Evolutionary conservation across 2,329 filamentous ascomycete species (phyloP).

Genomic region (Colletotrichum spinosum): DNA sequence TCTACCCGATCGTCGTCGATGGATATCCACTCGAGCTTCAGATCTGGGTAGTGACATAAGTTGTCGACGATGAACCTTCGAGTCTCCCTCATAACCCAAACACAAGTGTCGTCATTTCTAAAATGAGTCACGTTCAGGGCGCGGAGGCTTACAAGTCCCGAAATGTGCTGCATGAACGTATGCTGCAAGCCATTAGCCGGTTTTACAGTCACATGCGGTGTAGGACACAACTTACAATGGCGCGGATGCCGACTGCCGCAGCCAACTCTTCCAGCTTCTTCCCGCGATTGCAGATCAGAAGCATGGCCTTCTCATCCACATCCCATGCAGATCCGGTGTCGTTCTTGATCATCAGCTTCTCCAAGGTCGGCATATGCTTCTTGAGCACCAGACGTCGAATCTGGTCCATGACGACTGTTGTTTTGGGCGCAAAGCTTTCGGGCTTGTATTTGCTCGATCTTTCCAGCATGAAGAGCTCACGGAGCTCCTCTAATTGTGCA

Average conservation of each 20-base stretch:
- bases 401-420: slow-evolving; percentile 64
- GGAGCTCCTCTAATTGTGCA: slow-evolving; percentile 62
- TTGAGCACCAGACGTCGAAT: slow-evolving; percentile 68
- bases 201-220: background rate
- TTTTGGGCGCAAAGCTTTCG: slow-evolving; percentile 64
- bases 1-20: slow-evolving; percentile 64
- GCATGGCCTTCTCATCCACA: slow-evolving; percentile 64
- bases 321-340: slow-evolving; percentile 67
- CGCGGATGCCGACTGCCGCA: slow-evolving; percentile 63
- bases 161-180: slow-evolving; percentile 65
- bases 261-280: slow-evolving; percentile 66
- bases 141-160: slow-evolving; percentile 59
- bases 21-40: slow-evolving; percentile 70
- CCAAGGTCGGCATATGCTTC: slow-evolving; percentile 67
- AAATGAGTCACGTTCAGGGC: slow-evolving; percentile 68
- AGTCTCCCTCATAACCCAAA: slow-evolving; percentile 67
- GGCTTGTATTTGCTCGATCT: slow-evolving; percentile 62
- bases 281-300: slow-evolving; percentile 64
- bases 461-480: slow-evolving; percentile 72
- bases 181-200: slow-evolving; percentile 56
- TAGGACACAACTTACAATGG: slow-evolving; percentile 60
- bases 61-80: slow-evolving; percentile 70
- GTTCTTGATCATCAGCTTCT: slow-evolving; percentile 71
- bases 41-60: slow-evolving; percentile 64
- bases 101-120: slow-evolving; percentile 66